These are phyloP conservation scores for Saccharomycopsis oosterbeekiorum DNA, from an alignment of 805 yeast species.

Conservation along the genomic window DNA sequence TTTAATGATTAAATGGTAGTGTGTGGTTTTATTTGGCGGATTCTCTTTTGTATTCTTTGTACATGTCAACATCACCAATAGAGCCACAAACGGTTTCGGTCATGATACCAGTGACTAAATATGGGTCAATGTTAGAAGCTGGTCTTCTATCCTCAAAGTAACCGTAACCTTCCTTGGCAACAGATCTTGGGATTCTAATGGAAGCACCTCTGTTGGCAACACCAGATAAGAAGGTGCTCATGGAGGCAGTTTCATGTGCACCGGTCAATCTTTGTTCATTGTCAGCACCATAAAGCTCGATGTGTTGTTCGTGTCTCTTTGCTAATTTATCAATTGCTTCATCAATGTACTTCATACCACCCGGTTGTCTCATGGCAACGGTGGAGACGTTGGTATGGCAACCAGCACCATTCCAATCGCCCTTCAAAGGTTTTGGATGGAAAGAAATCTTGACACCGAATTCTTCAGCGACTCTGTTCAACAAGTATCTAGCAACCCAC, in stretches of 20 bases:
- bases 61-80: conserved; percentile 91
- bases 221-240: conserved; percentile 86
- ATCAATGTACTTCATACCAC: conserved; percentile 94
- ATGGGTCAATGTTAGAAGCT: conserved; percentile 98
- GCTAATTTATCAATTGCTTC: conserved; percentile 88
- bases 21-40: neutral
- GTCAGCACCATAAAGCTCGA: conserved; percentile 90
- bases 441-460: conserved; percentile 96
- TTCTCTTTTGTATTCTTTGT: conserved; percentile 80
- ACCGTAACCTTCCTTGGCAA: conserved; percentile 95
- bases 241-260: conserved; percentile 95
- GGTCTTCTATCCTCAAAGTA: conserved; percentile 99
- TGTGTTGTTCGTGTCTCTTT: conserved; percentile 94
- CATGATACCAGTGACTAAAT: conserved; percentile 97
- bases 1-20: no score
- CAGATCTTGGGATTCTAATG: conserved; percentile 97
- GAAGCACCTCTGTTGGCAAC: conserved; percentile 99
- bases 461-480: conserved; percentile 95
- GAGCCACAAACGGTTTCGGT: conserved; percentile 94
- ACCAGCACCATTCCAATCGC: conserved; percentile 99
- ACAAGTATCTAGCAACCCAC: conserved; percentile 90
- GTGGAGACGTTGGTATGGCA: conserved; percentile 99
- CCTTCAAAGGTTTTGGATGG: conserved; percentile 98
- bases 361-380: conserved; percentile 78
- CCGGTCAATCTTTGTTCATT: conserved; percentile 95